Evolutionary conservation across 192 early-diverging fungal species (phyloP).

Genomic region (Umbelopsis ramanniana): DNA sequence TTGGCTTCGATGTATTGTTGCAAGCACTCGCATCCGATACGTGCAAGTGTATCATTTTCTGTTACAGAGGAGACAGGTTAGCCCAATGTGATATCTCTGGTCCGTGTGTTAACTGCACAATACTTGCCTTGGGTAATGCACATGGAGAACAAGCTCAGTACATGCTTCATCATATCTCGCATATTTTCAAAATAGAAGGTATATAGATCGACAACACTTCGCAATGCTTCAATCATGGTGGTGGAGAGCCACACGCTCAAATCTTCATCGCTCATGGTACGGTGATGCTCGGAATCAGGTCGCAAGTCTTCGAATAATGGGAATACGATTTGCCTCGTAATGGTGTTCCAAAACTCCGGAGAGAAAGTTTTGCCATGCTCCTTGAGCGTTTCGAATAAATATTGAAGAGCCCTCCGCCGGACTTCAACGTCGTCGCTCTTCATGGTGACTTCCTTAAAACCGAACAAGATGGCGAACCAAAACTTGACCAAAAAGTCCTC

Average conservation of each 20-base stretch:
- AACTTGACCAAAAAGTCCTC: slow-evolving; percentile 68
- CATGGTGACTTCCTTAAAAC: slow-evolving; percentile 90
- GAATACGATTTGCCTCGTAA: slow-evolving; percentile 85
- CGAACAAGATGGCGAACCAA: slow-evolving; percentile 91
- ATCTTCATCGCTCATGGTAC: slow-evolving; percentile 83
- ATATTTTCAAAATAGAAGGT: slow-evolving; percentile 75
- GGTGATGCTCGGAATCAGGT: slow-evolving; percentile 45
- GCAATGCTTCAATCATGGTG: slow-evolving; percentile 90
- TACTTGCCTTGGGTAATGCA: slow-evolving; percentile 84
- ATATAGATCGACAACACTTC: slow-evolving; percentile 87
- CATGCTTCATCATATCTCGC: slow-evolving; percentile 72
- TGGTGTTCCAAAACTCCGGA: slow-evolving; percentile 78
- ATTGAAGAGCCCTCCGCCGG: slow-evolving; percentile 79
- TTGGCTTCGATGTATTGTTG: slow-evolving; percentile 89
- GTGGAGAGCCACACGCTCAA: slow-evolving; percentile 93
- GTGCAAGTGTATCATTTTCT: slow-evolving; percentile 88
- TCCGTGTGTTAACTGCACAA: neutral
- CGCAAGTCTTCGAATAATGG: slow-evolving; percentile 89
- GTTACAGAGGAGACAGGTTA: neutral
- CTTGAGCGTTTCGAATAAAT: slow-evolving; percentile 86
- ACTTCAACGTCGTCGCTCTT: slow-evolving; percentile 91
- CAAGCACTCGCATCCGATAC: slow-evolving; percentile 89
- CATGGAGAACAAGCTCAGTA: slow-evolving; percentile 79
- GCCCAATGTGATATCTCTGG: neutral
- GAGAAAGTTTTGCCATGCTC: slow-evolving; percentile 76